A percentile compares a stretch with the other conserved stretches of the same genome.
These are phyloP conservation scores for Metschnikowia chrysomelidarum DNA, from an alignment of 805 yeast genomes.

Conservation along the genomic window DNA sequence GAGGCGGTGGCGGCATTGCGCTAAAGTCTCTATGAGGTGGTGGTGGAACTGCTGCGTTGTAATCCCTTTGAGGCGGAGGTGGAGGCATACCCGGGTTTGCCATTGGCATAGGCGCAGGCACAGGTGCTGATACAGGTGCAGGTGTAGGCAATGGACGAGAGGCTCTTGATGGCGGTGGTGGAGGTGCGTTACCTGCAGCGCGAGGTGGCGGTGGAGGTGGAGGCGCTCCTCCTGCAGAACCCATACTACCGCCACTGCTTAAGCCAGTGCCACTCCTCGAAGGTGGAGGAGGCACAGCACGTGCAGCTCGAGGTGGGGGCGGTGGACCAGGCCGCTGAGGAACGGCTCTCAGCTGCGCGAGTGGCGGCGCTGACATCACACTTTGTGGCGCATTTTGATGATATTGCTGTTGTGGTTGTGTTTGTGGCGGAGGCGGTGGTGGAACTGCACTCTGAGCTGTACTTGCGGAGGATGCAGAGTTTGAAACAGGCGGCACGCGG, in stretches of 20 bases:
- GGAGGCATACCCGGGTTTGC: slow-evolving; percentile 21
- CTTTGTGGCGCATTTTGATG: slow-evolving; percentile 6
- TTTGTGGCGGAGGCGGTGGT: slow-evolving; percentile 3
- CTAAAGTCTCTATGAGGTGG: slow-evolving; percentile 23
- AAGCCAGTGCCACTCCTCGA: slow-evolving; percentile 10
- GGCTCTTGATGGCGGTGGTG: slow-evolving; percentile 33
- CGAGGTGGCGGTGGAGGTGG: slow-evolving; percentile 24
- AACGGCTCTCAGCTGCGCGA: slow-evolving; percentile 13
- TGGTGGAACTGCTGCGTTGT: slow-evolving; percentile 8
- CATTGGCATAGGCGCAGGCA: slow-evolving; percentile 19
- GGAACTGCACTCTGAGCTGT: slow-evolving; percentile 3
- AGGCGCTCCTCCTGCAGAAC: not conserved
- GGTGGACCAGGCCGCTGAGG: slow-evolving; percentile 17
- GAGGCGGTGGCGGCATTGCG: slow-evolving; percentile 20
- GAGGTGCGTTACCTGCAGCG: slow-evolving; percentile 20
- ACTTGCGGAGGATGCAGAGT: slow-evolving; percentile 1
- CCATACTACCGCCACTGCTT: no score
- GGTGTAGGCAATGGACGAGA: slow-evolving; percentile 18
- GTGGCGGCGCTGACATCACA: slow-evolving; percentile 9
- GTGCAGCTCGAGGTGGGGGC: slow-evolving; percentile 26
- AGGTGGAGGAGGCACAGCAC: slow-evolving; percentile 18
- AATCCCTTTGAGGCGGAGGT: slow-evolving; percentile 17
- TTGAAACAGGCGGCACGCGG: slow-evolving; percentile 8
- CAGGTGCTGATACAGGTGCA: slow-evolving; percentile 21
- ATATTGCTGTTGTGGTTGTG: no score